A percentile compares a stretch with the other conserved stretches of the same genome.
Evolutionary conservation across 129 eudicot species (phyloP).

Genomic region (Escallonia rubra): DNA sequence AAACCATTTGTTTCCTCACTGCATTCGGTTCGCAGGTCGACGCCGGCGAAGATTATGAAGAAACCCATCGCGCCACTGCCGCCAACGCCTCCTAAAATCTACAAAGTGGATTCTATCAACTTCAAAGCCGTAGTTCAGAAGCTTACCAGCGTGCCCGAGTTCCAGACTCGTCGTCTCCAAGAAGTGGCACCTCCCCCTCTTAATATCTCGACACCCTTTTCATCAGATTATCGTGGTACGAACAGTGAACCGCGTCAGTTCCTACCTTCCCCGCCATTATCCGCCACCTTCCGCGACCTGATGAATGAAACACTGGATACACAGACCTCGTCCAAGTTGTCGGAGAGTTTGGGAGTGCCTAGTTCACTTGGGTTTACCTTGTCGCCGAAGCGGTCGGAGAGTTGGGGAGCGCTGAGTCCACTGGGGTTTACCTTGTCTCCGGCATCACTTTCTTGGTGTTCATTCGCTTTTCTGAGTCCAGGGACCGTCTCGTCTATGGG

Average conservation of each 20-base stretch:
- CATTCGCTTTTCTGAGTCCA: constrained; percentile 57
- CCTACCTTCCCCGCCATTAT: constrained; percentile 9
- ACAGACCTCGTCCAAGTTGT: constrained; percentile 5
- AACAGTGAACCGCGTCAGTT: neutral
- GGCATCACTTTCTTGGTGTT: constrained; percentile 38
- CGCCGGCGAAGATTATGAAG: constrained; percentile 33
- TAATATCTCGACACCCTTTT: constrained; percentile 24
- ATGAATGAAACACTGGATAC: constrained; percentile 33
- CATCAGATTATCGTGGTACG: neutral
- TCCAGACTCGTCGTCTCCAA: constrained; percentile 35
- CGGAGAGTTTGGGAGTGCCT: constrained; percentile 21
- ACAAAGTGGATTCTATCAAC: constrained; percentile 48
- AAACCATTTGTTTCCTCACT: constrained; percentile 23
- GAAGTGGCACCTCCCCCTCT: constrained; percentile 59
- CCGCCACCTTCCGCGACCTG: constrained; percentile 29
- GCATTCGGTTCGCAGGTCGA: constrained; percentile 37
- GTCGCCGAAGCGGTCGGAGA: constrained; percentile 12
- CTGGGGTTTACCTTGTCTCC: constrained; percentile 38
- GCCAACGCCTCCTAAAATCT: constrained; percentile 56
- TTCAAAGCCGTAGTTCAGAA: constrained; percentile 66
- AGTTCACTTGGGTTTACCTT: constrained; percentile 32
- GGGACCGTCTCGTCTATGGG: constrained; percentile 25
- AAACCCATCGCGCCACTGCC: constrained; percentile 66
- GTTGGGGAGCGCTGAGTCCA: constrained; percentile 30
- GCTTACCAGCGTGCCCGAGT: constrained; percentile 51